Evolutionary conservation across 306 rosid genomes (phyloP).

Genomic region (Casuarina equisetifolia): DNA sequence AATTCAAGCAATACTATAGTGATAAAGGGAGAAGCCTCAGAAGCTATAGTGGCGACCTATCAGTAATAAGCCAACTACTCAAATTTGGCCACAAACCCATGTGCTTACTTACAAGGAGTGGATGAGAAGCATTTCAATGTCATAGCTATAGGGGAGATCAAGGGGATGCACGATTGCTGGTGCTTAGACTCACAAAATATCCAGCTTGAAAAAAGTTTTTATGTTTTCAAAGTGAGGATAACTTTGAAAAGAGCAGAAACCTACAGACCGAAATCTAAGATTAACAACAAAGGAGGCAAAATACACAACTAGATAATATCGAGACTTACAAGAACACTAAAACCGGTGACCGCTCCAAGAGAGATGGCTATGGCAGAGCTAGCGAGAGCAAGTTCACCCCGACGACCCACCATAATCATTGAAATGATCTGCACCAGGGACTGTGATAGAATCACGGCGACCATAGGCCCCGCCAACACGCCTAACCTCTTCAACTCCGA

Average conservation of each 20-base stretch:
- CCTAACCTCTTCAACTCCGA: slow-evolving; percentile 50
- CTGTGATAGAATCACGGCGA: slow-evolving; percentile 45
- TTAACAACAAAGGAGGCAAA: not conserved
- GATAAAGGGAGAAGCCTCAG: not conserved
- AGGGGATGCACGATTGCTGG: too few relatives aligned
- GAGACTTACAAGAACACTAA: slow-evolving; percentile 49
- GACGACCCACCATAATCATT: slow-evolving; percentile 58
- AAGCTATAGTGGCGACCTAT: not conserved
- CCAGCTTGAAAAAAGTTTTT: too few relatives aligned
- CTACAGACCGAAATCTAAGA: not conserved
- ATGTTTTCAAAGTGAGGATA: too few relatives aligned
- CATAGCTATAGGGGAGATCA: too few relatives aligned
- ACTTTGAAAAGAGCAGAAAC: not conserved
- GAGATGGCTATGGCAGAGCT: slow-evolving; percentile 53
- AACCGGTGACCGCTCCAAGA: slow-evolving; percentile 47
- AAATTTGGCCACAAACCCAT: not conserved
- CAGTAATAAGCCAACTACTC: not conserved
- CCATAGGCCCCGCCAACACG: slow-evolving; percentile 49
- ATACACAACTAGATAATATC: not conserved
- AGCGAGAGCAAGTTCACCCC: slow-evolving; percentile 51
- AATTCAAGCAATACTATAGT: not conserved
- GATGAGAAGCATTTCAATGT: not conserved
- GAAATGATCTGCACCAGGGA: slow-evolving; percentile 50
- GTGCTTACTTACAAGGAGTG: not conserved
- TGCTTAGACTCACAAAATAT: too few relatives aligned